These are phyloP conservation scores for Fusarium continuum DNA, from an alignment of 2,329 filamentous ascomycete genomes.

Conservation along the genomic window DNA sequence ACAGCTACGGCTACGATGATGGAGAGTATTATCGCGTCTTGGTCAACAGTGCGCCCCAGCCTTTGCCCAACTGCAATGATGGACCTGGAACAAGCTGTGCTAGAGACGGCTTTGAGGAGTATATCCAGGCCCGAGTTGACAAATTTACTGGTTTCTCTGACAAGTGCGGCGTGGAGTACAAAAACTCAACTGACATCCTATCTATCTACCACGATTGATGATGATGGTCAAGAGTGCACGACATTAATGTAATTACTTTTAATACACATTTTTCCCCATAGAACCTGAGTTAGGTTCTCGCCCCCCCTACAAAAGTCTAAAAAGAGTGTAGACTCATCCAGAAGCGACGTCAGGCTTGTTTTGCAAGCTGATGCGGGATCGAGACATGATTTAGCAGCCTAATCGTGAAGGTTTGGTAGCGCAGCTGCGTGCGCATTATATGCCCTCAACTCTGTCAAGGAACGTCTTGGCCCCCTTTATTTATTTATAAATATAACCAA, in stretches of 20 bases:
- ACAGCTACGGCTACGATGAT: conserved; percentile 59
- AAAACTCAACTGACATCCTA: conserved; percentile 35
- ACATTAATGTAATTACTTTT: background rate
- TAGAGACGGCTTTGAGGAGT: conserved; percentile 28
- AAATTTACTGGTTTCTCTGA: conserved; percentile 37
- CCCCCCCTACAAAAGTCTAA: too few relatives aligned
- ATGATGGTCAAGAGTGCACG: background rate
- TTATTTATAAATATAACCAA: too few relatives aligned
- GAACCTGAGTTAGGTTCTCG: background rate
- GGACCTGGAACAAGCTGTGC: conserved; percentile 37
- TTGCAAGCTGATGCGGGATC: too few relatives aligned
- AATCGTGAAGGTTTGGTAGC: too few relatives aligned
- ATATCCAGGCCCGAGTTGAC: conserved; percentile 25
- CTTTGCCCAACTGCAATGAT: conserved; percentile 26
- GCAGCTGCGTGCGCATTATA: too few relatives aligned
- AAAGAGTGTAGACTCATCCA: too few relatives aligned
- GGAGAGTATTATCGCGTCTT: conserved; percentile 40
- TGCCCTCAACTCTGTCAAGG: too few relatives aligned
- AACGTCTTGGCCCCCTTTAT: too few relatives aligned
- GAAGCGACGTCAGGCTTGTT: too few relatives aligned
- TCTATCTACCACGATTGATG: conserved; percentile 35
- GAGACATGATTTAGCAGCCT: too few relatives aligned
- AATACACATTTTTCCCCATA: background rate
- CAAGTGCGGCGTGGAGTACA: conserved; percentile 36
- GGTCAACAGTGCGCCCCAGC: conserved; percentile 39